Evolutionary conservation across 345 rosid genomes (phyloP).

Genomic region (Alliaria petiolata): DNA sequence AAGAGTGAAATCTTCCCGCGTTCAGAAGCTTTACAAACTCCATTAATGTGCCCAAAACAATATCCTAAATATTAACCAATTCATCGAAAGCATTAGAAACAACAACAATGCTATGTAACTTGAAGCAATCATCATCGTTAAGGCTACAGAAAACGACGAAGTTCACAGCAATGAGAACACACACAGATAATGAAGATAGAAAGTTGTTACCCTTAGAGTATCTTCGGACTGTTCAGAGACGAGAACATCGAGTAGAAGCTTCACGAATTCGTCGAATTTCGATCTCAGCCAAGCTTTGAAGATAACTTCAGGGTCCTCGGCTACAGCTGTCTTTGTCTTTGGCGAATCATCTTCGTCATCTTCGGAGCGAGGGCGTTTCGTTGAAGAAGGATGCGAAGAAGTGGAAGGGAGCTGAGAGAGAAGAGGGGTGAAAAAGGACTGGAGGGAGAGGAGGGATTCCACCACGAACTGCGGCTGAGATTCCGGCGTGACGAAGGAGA

Average conservation of each 20-base stretch:
- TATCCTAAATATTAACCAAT: conserved; percentile 48
- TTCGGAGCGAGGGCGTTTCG: conserved; percentile 18
- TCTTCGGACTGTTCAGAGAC: conserved; percentile 49
- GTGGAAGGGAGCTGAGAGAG: conserved; percentile 74
- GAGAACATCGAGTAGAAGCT: conserved; percentile 44
- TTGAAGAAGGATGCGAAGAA: conserved; percentile 24
- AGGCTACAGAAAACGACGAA: background rate
- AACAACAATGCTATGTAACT: background rate
- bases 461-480: conserved; percentile 62
- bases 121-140: background rate
- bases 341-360: conserved; percentile 12
- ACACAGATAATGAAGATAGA: background rate
- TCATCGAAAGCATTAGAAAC: background rate
- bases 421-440: conserved; percentile 80
- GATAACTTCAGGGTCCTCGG: conserved; percentile 51
- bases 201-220: conserved; percentile 47
- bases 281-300: conserved; percentile 81
- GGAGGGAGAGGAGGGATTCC: conserved; percentile 87
- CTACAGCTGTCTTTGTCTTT: conserved; percentile 15
- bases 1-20: conserved; percentile 62
- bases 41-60: conserved; percentile 77
- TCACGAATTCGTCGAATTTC: conserved; percentile 68
- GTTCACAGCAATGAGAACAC: background rate
- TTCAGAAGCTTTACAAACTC: conserved; percentile 72
- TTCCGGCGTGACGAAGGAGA: conserved; percentile 54